Percentiles rank a stretch among this genome's conserved stretches.
phyloP scores from a whole-genome alignment of 148 eudicot genomes.

The Bassia scoparia region DNA sequence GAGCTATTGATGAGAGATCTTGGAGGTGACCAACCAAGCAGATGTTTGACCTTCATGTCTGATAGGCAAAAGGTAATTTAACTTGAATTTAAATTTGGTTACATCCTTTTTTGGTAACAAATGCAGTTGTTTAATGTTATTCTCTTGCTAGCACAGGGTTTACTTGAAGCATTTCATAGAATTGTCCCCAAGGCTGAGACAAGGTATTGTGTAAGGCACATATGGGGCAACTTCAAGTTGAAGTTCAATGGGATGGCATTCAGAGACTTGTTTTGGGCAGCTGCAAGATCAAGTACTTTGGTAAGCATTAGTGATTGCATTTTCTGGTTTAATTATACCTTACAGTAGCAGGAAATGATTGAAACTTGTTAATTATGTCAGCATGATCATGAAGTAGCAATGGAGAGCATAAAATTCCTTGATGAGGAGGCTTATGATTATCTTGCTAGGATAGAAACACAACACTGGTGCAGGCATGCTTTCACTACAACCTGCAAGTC shows the following conservation, averaged over 20 bases:
- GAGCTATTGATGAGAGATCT: neutral
- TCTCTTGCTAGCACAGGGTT: neutral
- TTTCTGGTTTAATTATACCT: neutral
- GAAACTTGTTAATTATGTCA: neutral
- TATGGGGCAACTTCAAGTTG: no score
- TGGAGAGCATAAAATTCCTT: neutral
- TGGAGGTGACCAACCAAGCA: neutral
- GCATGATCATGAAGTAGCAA: neutral
- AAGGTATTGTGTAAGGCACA: no score
- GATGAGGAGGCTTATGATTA: neutral
- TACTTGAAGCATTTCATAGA: no score
- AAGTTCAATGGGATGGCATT: no score
- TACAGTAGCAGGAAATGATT: no score
- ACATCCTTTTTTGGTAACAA: neutral
- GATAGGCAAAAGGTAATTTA: neutral
- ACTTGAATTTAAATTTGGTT: neutral
- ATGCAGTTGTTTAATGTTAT: no score
- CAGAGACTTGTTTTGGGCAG: no score
- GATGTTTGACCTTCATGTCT: neutral
- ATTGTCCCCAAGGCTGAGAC: no score
- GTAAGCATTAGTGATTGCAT: neutral
- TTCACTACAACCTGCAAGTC: neutral
- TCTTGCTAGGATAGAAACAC: neutral
- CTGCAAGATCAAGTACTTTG: no score
- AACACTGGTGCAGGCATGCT: neutral